phyloP scores from a whole-genome alignment of 2,329 filamentous ascomycete genomes.

The Pyrenochaeta sp. region DNA sequence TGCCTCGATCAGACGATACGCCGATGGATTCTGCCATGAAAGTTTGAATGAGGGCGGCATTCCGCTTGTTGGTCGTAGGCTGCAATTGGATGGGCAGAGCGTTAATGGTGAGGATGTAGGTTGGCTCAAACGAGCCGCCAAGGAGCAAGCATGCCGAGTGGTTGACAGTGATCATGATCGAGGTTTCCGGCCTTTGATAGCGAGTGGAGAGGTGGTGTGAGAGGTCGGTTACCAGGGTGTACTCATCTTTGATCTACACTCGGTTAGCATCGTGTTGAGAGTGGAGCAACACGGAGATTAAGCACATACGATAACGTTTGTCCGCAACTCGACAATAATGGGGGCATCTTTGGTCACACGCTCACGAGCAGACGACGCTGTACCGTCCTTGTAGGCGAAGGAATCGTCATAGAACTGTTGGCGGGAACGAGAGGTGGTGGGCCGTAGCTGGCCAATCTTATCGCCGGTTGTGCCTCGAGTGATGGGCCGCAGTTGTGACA shows the following conservation, averaged over 20 bases:
- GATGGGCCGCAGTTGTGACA: slow-evolving; percentile 18
- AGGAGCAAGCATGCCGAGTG: slow-evolving; percentile 80
- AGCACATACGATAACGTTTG: slow-evolving; percentile 60
- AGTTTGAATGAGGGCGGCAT: slow-evolving; percentile 78
- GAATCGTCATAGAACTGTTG: slow-evolving; percentile 50
- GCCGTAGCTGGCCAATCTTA: slow-evolving; percentile 23
- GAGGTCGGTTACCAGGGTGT: slow-evolving; percentile 76
- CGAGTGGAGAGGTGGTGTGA: slow-evolving; percentile 76
- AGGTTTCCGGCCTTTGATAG: slow-evolving; percentile 77
- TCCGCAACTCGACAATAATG: slow-evolving; percentile 58
- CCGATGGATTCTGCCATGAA: slow-evolving; percentile 76
- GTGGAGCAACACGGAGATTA: slow-evolving; percentile 16
- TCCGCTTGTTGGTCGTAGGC: slow-evolving; percentile 80
- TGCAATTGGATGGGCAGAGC: slow-evolving; percentile 74
- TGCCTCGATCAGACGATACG: slow-evolving; percentile 71
- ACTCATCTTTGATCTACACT: slow-evolving; percentile 75
- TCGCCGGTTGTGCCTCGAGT: slow-evolving; percentile 30
- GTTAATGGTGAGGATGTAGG: slow-evolving; percentile 79
- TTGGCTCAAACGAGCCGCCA: slow-evolving; percentile 77
- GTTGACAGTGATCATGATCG: slow-evolving; percentile 77
- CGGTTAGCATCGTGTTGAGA: slow-evolving; percentile 27
- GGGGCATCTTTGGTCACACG: slow-evolving; percentile 56
- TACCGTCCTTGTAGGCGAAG: slow-evolving; percentile 48
- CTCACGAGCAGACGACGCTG: slow-evolving; percentile 49
- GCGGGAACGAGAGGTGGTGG: slow-evolving; percentile 32